Evolutionary conservation across 345 rosid species (phyloP), one percentile per base, ranked within the genome.

Genomic region (Sisymbrium irio): DNA sequence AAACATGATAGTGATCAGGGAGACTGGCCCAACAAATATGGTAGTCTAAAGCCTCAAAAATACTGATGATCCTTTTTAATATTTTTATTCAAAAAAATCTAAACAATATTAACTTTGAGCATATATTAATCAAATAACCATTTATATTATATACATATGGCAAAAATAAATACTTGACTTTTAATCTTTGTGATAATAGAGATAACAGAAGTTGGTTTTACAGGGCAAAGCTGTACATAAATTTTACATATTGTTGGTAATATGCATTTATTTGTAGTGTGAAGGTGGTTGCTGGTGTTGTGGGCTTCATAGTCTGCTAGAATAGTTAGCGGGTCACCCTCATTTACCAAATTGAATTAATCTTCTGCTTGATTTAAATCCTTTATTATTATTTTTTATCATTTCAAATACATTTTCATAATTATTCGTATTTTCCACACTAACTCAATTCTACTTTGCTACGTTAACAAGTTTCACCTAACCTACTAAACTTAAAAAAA

Each of bases 401-500:
- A n/a, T 30, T 61, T 59, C 27, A 12, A 62, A 49, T 27, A 61
- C 60, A 13, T 62, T 35, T 37, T 32, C 22, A 62, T 51, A 12
- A 62, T 13, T 71, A 61, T 62, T 62, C 76, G 69, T 73, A 73
- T 44, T 17, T 13, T 65, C n/a, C 40, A 73, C 69, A 72, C 69
- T 39, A 72, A 28, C 53, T 62, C 76, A 51, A 19, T 41, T 33
- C 62, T 30, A 62, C 76, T 62, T 72, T 72, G 44, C 76, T 72
- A 72, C 54, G 9, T 62, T 51, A 18, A n/a, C 62, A 72, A 72
- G 62, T 62, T 41, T 28, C 69, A 51, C 62, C 69, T 51, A 72
- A 62, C 28, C 49, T 72, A 51, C 44, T 30, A 37, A 17, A 37
- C 37, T 27, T 9, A 17, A 41, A 11, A 40, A 39, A 19, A 4